These are phyloP conservation scores for Fusarium duplospermum DNA, from an alignment of 2,329 filamentous ascomycete species.

Conservation along the genomic window DNA sequence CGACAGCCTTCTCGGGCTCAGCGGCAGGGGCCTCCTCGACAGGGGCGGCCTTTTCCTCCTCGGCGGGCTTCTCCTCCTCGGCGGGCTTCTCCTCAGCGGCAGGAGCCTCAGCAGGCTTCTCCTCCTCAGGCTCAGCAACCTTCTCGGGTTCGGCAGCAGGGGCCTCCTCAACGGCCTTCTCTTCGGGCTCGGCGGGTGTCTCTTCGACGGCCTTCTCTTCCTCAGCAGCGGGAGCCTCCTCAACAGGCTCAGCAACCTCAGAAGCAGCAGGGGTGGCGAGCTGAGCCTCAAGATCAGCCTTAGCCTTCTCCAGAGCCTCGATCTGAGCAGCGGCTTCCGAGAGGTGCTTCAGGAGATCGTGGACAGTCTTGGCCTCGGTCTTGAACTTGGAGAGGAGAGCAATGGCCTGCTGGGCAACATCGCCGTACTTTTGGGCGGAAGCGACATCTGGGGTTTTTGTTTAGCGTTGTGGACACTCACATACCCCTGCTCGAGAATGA, in stretches of 20 bases:
- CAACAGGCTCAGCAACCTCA: background rate
- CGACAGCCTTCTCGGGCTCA: background rate
- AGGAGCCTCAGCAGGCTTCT: background rate
- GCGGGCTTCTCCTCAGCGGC: background rate
- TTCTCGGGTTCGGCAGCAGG: background rate
- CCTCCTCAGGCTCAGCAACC: background rate
- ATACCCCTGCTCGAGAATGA: background rate
- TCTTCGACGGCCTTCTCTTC: background rate
- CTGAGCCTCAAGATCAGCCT: slow-evolving; percentile 15
- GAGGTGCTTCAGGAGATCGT: slow-evolving; percentile 26
- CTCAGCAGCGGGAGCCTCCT: background rate
- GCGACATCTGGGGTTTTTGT: slow-evolving; percentile 5
- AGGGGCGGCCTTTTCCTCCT: background rate
- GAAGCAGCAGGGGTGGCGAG: slow-evolving; percentile 9
- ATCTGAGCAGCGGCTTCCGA: slow-evolving; percentile 20
- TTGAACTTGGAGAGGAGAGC: slow-evolving; percentile 19
- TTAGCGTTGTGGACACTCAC: slow-evolving; percentile 3
- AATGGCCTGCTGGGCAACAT: slow-evolving; percentile 22
- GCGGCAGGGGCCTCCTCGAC: background rate
- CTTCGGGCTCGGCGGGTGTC: background rate
- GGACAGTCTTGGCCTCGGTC: slow-evolving; percentile 22
- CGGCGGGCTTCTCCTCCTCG: slow-evolving; percentile 2
- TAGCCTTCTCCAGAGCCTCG: slow-evolving; percentile 18
- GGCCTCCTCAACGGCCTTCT: background rate
- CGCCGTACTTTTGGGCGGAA: slow-evolving; percentile 22